Evolutionary conservation across 2,329 filamentous ascomycete species (phyloP).

Genomic region (Colletotrichum simmondsii): DNA sequence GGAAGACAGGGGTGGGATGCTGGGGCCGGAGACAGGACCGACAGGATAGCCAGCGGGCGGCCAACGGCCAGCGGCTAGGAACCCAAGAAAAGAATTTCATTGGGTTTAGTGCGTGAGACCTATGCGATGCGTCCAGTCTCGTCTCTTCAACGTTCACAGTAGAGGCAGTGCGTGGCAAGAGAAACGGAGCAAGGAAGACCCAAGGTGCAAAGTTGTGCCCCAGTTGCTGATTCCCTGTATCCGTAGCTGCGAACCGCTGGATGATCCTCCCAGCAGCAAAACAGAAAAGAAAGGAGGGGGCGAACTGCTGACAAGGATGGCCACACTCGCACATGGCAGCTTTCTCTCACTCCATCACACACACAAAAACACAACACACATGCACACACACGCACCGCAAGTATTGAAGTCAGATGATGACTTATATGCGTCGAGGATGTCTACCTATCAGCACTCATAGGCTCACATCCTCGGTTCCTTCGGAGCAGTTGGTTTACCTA

Average conservation of each 20-base stretch:
- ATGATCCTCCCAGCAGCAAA: neutral
- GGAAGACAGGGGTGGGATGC: conserved; percentile 8
- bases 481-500: neutral
- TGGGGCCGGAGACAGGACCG: conserved; percentile 25
- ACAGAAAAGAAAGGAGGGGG: neutral
- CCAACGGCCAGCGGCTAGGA: conserved; percentile 13
- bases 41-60: conserved; percentile 2
- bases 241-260: conserved; percentile 15
- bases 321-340: neutral
- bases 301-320: neutral
- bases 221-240: neutral
- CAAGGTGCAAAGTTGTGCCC: neutral
- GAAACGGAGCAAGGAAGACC: neutral
- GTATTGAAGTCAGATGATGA: neutral
- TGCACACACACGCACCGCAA: neutral
- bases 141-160: too few species aligned
- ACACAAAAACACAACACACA: neutral
- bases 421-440: neutral
- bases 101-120: neutral
- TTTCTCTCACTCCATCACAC: neutral
- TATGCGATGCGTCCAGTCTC: neutral
- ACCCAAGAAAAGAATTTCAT: neutral
- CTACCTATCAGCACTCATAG: neutral
- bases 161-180: neutral
- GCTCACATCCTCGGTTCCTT: neutral